Conservation (phyloP, 176 grass and related monocot species). For the Phoenix roebelenii region DNA sequence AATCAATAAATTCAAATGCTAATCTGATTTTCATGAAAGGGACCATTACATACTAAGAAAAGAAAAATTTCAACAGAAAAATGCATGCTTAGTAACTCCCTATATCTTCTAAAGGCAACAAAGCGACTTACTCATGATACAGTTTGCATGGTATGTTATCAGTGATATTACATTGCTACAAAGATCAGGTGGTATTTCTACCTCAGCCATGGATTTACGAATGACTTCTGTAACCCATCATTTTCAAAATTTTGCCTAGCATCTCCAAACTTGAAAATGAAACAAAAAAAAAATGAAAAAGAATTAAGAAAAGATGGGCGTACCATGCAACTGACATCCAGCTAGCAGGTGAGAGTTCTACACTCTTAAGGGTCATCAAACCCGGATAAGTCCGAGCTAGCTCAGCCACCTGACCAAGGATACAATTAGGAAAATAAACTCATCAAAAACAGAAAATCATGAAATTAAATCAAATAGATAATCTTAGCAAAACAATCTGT, state of each 20-base stretch:
- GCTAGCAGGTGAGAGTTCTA: background rate
- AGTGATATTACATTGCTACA: too few species aligned
- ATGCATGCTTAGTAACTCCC: too few species aligned
- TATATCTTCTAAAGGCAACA: too few species aligned
- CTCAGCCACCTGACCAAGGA: background rate
- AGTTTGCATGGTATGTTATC: too few species aligned
- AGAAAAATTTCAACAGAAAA: too few species aligned
- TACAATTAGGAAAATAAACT: background rate
- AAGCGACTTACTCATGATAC: too few species aligned
- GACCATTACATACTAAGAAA: background rate
- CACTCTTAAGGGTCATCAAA: background rate
- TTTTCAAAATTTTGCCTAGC: background rate
- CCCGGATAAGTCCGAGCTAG: background rate
- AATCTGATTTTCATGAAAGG: background rate
- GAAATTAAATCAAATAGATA: background rate
- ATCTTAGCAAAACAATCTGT: background rate
- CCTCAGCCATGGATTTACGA: background rate
- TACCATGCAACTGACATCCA: constrained; percentile 5
- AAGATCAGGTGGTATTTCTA: too few species aligned
- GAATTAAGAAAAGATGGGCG: background rate
- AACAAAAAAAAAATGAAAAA: background rate
- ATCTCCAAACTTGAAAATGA: background rate
- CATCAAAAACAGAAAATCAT: background rate
- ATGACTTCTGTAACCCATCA: background rate
- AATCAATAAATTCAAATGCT: background rate